Evolutionary conservation across 768 basidiomycete species (phyloP).

Genomic region (Pulveroboletus sp.): DNA sequence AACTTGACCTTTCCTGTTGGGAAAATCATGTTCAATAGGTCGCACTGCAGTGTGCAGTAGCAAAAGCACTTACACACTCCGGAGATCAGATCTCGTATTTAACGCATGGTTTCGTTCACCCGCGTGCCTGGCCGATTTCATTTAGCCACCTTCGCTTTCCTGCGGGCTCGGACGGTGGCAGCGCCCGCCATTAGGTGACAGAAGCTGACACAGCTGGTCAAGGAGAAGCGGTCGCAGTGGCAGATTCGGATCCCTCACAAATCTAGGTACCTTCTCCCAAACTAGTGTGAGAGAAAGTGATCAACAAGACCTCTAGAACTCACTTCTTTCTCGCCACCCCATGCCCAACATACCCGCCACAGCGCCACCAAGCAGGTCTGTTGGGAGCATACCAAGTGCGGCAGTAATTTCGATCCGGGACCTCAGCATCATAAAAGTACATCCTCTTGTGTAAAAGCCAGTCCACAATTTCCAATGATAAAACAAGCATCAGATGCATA

Average conservation of each 20-base stretch:
- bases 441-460: background rate
- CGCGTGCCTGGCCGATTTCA: slow-evolving; percentile 35
- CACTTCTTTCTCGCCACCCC: slow-evolving; percentile 13
- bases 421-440: background rate
- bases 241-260: slow-evolving; percentile 15
- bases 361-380: slow-evolving; percentile 22
- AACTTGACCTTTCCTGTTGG: slow-evolving; percentile 33
- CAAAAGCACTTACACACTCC: slow-evolving; percentile 28
- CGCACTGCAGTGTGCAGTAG: slow-evolving; percentile 29
- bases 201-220: slow-evolving; percentile 20
- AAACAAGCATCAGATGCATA: slow-evolving; percentile 1
- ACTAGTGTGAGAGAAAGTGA: slow-evolving; percentile 23
- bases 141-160: slow-evolving; percentile 33
- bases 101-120: slow-evolving; percentile 25
- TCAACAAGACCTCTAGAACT: slow-evolving; percentile 15
- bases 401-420: slow-evolving; percentile 21
- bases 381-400: slow-evolving; percentile 9
- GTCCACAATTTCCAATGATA: slow-evolving; percentile 22
- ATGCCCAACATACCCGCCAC: slow-evolving; percentile 12
- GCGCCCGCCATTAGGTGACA: slow-evolving; percentile 14
- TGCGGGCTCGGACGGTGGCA: slow-evolving; percentile 24
- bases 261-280: slow-evolving; percentile 8
- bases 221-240: slow-evolving; percentile 24
- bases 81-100: slow-evolving; percentile 35
- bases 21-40: slow-evolving; percentile 32